Conservation (phyloP, 176 grass and related monocot genomes). For the Oryza punctata region DNA sequence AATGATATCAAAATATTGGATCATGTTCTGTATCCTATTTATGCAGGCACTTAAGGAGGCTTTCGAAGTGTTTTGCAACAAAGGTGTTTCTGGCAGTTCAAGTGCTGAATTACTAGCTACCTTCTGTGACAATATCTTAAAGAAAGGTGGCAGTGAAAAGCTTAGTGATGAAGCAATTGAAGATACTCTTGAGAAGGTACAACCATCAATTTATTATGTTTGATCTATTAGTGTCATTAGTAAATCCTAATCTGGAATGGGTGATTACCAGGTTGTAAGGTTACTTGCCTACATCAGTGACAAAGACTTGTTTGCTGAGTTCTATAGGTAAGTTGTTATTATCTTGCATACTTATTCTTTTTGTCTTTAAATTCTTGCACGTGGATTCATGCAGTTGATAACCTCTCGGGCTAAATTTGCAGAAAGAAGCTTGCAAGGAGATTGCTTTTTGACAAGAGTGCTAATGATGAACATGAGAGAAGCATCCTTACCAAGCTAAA, state of each 20-base stretch:
- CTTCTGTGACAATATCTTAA: conserved; percentile 94
- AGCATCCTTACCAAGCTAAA: conserved; percentile 96
- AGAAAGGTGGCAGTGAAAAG: conserved; percentile 93
- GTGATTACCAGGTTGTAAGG: conserved; percentile 73
- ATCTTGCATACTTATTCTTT: conserved; percentile 12
- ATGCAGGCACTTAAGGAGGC: conserved; percentile 88
- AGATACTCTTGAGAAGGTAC: conserved; percentile 93
- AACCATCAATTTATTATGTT: neutral
- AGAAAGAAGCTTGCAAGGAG: conserved; percentile 96
- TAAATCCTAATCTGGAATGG: conserved; percentile 16
- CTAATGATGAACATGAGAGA: conserved; percentile 94
- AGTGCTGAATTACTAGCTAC: conserved; percentile 84
- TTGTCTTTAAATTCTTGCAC: neutral
- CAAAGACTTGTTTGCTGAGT: conserved; percentile 96
- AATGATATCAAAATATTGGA: neutral
- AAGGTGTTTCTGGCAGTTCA: conserved; percentile 88
- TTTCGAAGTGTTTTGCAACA: conserved; percentile 97
- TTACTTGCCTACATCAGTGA: conserved; percentile 95
- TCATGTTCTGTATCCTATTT: conserved; percentile 1
- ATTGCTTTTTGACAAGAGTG: conserved; percentile 95
- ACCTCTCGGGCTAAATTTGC: conserved; percentile 35
- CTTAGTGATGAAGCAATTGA: conserved; percentile 97
- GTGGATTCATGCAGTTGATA: neutral
- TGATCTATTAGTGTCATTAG: neutral
- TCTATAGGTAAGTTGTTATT: conserved; percentile 65